These are phyloP conservation scores for Zychaea mexicana DNA, from an alignment of 371 early-diverging fungal genomes.

Conservation along the genomic window DNA sequence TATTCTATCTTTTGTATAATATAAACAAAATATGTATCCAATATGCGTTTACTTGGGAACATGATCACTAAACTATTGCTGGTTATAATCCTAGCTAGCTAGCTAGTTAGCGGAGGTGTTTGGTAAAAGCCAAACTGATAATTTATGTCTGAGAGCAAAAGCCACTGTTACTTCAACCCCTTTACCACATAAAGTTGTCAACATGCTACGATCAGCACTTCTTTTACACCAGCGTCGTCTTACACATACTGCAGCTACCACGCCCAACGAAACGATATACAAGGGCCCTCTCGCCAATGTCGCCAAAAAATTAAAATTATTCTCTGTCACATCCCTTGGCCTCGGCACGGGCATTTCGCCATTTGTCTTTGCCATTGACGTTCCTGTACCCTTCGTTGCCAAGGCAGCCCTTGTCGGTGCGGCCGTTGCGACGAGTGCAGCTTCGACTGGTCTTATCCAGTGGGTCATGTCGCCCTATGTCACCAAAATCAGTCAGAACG, in stretches of 20 bases:
- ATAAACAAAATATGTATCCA: too few species aligned
- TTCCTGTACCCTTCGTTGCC: constrained; percentile 59
- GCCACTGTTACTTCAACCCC: too few species aligned
- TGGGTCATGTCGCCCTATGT: constrained; percentile 72
- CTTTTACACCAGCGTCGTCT: background rate
- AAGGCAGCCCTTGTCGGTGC: constrained; percentile 62
- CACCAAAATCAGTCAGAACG: constrained; percentile 51
- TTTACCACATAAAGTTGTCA: too few species aligned
- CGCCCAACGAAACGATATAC: constrained; percentile 32
- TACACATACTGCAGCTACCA: background rate
- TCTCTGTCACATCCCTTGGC: constrained; percentile 62
- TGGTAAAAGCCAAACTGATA: too few species aligned
- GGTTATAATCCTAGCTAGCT: too few species aligned
- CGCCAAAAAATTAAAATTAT: constrained; percentile 62
- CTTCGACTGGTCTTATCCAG: constrained; percentile 62
- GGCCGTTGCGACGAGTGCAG: constrained; percentile 62
- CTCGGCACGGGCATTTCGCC: constrained; percentile 59
- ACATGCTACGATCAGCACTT: background rate
- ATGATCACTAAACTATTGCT: too few species aligned
- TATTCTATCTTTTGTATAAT: too few species aligned
- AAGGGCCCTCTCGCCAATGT: constrained; percentile 61
- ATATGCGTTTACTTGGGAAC: too few species aligned
- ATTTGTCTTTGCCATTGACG: constrained; percentile 63
- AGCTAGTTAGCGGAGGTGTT: too few species aligned
- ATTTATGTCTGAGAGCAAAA: too few species aligned